Conservation (phyloP, 306 rosid genomes). For the Cicer arietinum region DNA sequence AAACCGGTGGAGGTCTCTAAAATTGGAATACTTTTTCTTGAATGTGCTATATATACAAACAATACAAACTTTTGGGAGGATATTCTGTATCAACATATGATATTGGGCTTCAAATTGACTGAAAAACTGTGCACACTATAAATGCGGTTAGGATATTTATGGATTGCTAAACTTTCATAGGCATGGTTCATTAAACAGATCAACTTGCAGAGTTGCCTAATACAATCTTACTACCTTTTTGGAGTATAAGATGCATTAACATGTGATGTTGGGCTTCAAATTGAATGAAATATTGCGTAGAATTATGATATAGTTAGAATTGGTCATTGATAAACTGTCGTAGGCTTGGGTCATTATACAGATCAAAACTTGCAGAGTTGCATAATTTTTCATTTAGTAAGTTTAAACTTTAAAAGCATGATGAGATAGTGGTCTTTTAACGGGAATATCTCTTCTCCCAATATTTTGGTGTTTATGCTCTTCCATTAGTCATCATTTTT, state of each 20-base stretch:
- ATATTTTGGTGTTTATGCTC: background rate
- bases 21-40: constrained; percentile 5
- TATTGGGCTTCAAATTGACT: constrained; percentile 24
- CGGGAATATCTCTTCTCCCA: background rate
- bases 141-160: constrained; percentile 17
- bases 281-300: constrained; percentile 9
- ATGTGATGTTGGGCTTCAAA: constrained; percentile 18
- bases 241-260: constrained; percentile 26
- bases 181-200: constrained; percentile 12
- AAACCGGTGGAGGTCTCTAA: background rate
- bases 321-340: constrained; percentile 3
- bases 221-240: constrained; percentile 6
- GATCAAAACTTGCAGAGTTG: constrained; percentile 27
- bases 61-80: background rate
- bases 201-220: constrained; percentile 15
- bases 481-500: constrained; percentile 10
- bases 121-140: constrained; percentile 2
- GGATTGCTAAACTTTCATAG: constrained; percentile 9
- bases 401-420: constrained; percentile 10
- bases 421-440: background rate
- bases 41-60: constrained; percentile 1
- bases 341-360: constrained; percentile 8
- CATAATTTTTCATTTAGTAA: constrained; percentile 18
- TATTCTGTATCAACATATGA: constrained; percentile 20
- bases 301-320: constrained; percentile 26